Evolutionary conservation across 108 stramenopile species (phyloP).

Genomic region (Nitzschia palea): DNA sequence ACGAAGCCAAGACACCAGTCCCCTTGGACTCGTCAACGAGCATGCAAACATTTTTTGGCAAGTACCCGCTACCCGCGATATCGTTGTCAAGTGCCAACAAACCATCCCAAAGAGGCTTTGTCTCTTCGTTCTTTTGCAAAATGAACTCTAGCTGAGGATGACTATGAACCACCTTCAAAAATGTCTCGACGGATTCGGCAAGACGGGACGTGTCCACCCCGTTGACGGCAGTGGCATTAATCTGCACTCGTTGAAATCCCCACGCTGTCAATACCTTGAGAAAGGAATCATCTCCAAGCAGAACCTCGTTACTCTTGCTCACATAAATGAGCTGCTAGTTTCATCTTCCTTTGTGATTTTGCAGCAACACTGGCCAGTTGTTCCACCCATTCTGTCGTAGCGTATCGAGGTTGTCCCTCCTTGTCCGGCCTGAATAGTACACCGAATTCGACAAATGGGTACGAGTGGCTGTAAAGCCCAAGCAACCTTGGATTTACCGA

Average conservation of each 20-base stretch:
- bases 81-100: conserved; percentile 29
- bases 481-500: conserved; percentile 81
- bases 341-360: conserved; percentile 31
- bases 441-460: conserved; percentile 90
- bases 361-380: conserved; percentile 32
- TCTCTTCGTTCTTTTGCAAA: conserved; percentile 91
- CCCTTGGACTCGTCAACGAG: conserved; percentile 86
- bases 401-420: conserved; percentile 88
- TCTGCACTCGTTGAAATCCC: conserved; percentile 90
- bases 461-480: conserved; percentile 47
- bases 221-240: conserved; percentile 94
- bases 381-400: conserved; percentile 75
- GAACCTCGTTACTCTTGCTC: conserved; percentile 85
- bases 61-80: conserved; percentile 1
- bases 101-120: conserved; percentile 77
- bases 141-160: conserved; percentile 86
- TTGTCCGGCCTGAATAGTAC: conserved; percentile 92
- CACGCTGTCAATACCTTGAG: conserved; percentile 44
- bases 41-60: conserved; percentile 72
- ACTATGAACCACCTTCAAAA: conserved; percentile 37
- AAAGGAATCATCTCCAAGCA: conserved; percentile 69
- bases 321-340: conserved; percentile 91
- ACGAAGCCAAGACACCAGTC: conserved; percentile 59
- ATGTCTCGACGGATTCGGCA: conserved; percentile 41
- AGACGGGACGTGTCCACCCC: conserved; percentile 80